phyloP scores from a whole-genome alignment of 345 rosid genomes.

The Melaleuca quinquenervia region DNA sequence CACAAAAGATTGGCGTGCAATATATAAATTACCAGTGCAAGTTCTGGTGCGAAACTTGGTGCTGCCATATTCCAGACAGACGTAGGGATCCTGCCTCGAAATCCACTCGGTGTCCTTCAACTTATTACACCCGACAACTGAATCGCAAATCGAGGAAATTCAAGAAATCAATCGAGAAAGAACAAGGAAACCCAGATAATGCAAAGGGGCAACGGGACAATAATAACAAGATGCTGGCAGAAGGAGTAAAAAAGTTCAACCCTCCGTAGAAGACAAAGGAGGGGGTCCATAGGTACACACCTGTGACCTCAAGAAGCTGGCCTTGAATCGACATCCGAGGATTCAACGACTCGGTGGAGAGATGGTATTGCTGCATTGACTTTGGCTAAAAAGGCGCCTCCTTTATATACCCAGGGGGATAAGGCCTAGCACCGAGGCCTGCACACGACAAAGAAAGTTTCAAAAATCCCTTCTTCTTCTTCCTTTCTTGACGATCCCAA shows the following conservation, averaged over 20 bases:
- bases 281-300: conserved; percentile 10
- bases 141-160: background rate
- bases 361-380: background rate
- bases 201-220: background rate
- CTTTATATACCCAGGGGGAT: background rate
- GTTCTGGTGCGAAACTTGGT: conserved; percentile 11
- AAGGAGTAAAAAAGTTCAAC: background rate
- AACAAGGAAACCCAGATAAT: background rate
- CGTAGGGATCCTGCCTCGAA: conserved; percentile 14
- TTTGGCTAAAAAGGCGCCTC: background rate
- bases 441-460: background rate
- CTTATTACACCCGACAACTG: conserved; percentile 13
- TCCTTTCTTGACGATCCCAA: background rate
- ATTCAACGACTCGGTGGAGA: background rate
- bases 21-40: conserved; percentile 4
- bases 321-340: conserved; percentile 33
- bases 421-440: background rate
- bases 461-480: background rate
- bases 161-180: background rate
- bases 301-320: conserved; percentile 70
- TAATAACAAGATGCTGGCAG: background rate
- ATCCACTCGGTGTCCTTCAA: conserved; percentile 17
- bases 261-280: background rate
- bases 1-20: background rate
- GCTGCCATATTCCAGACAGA: conserved; percentile 13